Percentiles rank a stretch among this genome's conserved stretches.
Evolutionary conservation across 164 flowering plant species (phyloP).

Genomic region (Magnolia kwangsiensis): DNA sequence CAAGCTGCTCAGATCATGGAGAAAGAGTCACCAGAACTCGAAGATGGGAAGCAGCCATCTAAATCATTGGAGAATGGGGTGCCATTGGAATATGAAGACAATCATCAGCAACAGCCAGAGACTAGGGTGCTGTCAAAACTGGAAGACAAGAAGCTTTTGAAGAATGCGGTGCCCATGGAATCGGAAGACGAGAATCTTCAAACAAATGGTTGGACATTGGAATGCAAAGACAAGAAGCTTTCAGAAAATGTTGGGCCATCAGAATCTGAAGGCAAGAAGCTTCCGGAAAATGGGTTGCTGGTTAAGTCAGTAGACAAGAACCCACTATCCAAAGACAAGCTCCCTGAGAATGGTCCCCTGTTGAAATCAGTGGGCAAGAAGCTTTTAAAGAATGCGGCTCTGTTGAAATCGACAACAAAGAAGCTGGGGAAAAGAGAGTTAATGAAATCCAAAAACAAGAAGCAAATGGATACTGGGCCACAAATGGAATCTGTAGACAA

Average conservation of each 20-base stretch:
- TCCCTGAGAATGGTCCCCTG: neutral
- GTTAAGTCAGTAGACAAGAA: neutral
- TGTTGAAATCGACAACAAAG: neutral
- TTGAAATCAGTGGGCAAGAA: neutral
- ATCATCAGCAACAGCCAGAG: neutral
- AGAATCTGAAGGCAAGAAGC: neutral
- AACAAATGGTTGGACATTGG: neutral
- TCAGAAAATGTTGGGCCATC: neutral
- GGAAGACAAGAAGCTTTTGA: neutral
- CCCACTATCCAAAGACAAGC: neutral
- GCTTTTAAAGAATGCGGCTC: neutral
- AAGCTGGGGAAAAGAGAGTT: slow-evolving; percentile 3
- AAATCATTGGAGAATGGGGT: neutral
- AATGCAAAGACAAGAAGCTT: neutral
- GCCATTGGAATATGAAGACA: neutral
- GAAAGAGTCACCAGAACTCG: neutral
- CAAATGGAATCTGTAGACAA: neutral
- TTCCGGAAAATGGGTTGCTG: neutral
- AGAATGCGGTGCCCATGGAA: neutral
- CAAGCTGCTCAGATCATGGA: neutral
- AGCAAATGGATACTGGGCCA: slow-evolving; percentile 8
- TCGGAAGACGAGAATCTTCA: neutral
- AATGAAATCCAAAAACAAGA: slow-evolving; percentile 9
- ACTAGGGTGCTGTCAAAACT: neutral
- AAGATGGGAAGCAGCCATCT: neutral